Base-by-base conservation (phyloP, 129 eudicot genomes). In the Helianthus tuberosus region DNA sequence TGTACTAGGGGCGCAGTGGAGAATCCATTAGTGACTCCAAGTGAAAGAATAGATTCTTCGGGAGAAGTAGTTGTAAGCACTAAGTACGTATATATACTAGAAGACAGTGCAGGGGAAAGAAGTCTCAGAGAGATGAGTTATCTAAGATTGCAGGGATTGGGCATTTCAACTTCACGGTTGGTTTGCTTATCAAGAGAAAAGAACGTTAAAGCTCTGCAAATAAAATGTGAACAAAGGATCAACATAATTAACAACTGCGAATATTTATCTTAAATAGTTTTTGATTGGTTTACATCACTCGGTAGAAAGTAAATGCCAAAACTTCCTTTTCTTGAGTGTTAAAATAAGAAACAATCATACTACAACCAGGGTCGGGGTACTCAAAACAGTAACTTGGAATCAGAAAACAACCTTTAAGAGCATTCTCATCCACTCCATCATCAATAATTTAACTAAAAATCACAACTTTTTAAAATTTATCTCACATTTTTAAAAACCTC, bases 101-200 rank as follows among this genome's bases (percentile, higher is more conserved):
- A 88, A 85, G 15, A 64, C 89, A 82, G 10, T 91, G 95, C 1
- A 86, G 88, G 3, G 97, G 83, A 68, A 87, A 86, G 7, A 87
- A 83, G 72, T 76, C 83, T 47, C 59, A 32, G 36, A 32, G 36
- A 32, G 36, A 32, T 32, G 36, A 32, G 36, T 32, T 32, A 5
- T 32, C 36, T 32, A 1, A 32, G 36, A 32, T 32, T 32, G 36
- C 36, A 32, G 36, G 36, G 36, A 32, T 32, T 32, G 36, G 4
- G 36, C 36, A 32, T 32, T 32, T 32, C 84, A 44, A 61, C 52
- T 23, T 41, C 79, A 51, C 5, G 57, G 23, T n/a, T n/a, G 57
- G 17, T 51, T 51, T 51, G 57, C 16, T 51, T n/a, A 51, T 51
- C 20, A 51, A 51, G 20, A 4, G 57, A 51, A 51, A 1, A 12